A percentile compares a stretch with the other conserved stretches of the same genome.
Evolutionary conservation across 164 flowering plant species (phyloP).

Genomic region (Kalanchoe fedtschenkoi): DNA sequence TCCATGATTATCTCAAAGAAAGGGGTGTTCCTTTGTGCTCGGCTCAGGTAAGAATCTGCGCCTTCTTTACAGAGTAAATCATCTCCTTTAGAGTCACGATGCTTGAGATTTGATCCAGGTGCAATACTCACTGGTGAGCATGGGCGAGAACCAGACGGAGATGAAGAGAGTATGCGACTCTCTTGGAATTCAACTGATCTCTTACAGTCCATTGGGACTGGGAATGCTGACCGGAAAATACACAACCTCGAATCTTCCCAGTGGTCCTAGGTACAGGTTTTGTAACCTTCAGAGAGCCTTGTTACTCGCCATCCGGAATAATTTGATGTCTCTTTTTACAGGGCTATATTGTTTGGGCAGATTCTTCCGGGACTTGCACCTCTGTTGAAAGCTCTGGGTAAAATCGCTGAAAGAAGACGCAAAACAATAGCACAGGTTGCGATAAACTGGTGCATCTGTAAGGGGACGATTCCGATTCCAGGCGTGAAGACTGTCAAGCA

Average conservation of each 20-base stretch:
- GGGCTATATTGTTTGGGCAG: slow-evolving; percentile 64
- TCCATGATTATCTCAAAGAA: slow-evolving; percentile 50
- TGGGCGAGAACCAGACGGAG: slow-evolving; percentile 73
- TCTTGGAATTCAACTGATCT: slow-evolving; percentile 65
- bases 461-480: slow-evolving; percentile 86
- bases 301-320: slow-evolving; percentile 1
- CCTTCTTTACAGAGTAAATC: not conserved
- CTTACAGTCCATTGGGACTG: slow-evolving; percentile 94
- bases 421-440: slow-evolving; percentile 89
- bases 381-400: slow-evolving; percentile 33
- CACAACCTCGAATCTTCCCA: slow-evolving; percentile 58
- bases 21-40: slow-evolving; percentile 29
- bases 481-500: slow-evolving; percentile 77
- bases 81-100: not conserved
- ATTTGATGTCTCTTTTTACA: slow-evolving; percentile 1
- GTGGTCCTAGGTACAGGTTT: slow-evolving; percentile 77
- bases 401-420: slow-evolving; percentile 49
- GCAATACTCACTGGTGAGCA: slow-evolving; percentile 81
- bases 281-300: not conserved
- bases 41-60: not conserved
- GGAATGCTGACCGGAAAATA: slow-evolving; percentile 98
- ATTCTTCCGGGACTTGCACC: slow-evolving; percentile 82
- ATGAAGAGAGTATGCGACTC: slow-evolving; percentile 65
- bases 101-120: slow-evolving; percentile 34
- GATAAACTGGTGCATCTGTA: slow-evolving; percentile 89